phyloP scores from a whole-genome alignment of 2,329 filamentous ascomycete genomes.

The Aureobasidium sp. region DNA sequence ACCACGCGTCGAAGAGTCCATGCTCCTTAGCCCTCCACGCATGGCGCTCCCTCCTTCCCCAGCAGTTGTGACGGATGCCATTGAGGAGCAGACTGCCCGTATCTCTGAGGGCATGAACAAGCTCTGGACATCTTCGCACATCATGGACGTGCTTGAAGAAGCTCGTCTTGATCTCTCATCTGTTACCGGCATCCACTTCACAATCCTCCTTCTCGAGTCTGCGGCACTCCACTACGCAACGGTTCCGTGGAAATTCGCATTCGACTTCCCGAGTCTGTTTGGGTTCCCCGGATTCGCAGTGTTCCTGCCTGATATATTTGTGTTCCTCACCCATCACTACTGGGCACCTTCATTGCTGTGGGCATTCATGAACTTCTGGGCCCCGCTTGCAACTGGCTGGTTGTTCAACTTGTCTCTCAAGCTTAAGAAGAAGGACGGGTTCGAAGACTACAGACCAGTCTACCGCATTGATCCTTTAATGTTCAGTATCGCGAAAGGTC shows the following conservation, averaged over 20 bases:
- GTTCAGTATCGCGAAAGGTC: slow-evolving; percentile 82
- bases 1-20: not conserved
- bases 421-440: slow-evolving; percentile 39
- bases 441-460: slow-evolving; percentile 35
- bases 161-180: slow-evolving; percentile 66
- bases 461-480: slow-evolving; percentile 74
- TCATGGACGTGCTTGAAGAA: slow-evolving; percentile 58
- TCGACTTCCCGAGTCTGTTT: slow-evolving; percentile 61
- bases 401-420: slow-evolving; percentile 79
- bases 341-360: slow-evolving; percentile 75
- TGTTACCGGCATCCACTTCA: slow-evolving; percentile 63
- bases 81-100: slow-evolving; percentile 63
- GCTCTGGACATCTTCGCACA: slow-evolving; percentile 58
- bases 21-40: slow-evolving; percentile 15
- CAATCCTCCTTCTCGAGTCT: slow-evolving; percentile 63
- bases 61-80: slow-evolving; percentile 65
- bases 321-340: slow-evolving; percentile 68
- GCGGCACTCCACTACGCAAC: slow-evolving; percentile 63
- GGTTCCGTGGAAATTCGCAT: slow-evolving; percentile 63
- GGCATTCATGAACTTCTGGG: slow-evolving; percentile 59
- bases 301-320: slow-evolving; percentile 72
- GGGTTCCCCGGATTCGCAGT: slow-evolving; percentile 48
- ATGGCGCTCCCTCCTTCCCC: slow-evolving; percentile 68
- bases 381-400: slow-evolving; percentile 70
- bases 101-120: slow-evolving; percentile 60